Evolutionary conservation across 345 rosid genomes (phyloP).

Genomic region (Acer campestre): DNA sequence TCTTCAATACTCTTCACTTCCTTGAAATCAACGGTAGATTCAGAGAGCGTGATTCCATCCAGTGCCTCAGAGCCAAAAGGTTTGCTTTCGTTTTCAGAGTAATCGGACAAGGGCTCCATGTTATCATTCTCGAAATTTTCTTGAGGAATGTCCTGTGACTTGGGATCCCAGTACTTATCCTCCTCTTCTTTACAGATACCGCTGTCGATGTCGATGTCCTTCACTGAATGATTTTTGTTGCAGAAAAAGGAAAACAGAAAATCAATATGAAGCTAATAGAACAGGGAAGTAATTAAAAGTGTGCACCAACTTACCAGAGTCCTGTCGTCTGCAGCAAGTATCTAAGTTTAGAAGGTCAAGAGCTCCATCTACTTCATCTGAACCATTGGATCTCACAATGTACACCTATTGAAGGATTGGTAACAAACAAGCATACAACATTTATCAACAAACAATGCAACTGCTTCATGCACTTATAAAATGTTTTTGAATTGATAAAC

Average conservation of each 20-base stretch:
- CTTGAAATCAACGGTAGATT: constrained; percentile 27
- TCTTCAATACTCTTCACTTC: constrained; percentile 41
- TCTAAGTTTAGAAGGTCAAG: constrained; percentile 39
- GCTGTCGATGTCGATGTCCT: not conserved
- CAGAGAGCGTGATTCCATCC: constrained; percentile 35
- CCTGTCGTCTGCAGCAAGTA: constrained; percentile 6
- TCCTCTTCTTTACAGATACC: constrained; percentile 11
- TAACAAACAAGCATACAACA: not conserved
- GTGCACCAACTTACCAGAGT: constrained; percentile 24
- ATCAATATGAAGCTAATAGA: not conserved
- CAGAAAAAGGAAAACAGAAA: not conserved
- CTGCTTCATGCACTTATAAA: not conserved
- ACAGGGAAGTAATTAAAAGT: too few relatives aligned
- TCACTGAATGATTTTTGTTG: constrained; percentile 16
- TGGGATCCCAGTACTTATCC: constrained; percentile 16
- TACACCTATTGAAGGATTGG: constrained; percentile 33
- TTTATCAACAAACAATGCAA: not conserved
- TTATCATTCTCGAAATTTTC: constrained; percentile 14
- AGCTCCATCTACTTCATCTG: constrained; percentile 43
- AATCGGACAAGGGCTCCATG: constrained; percentile 6
- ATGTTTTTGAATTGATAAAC: too few relatives aligned
- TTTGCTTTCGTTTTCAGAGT: constrained; percentile 24
- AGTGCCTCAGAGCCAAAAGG: constrained; percentile 24
- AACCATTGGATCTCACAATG: constrained; percentile 34
- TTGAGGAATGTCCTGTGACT: constrained; percentile 3